Evolutionary conservation across 2,329 filamentous ascomycete species (phyloP).

Genomic region (Elsinoe fawcettii): DNA sequence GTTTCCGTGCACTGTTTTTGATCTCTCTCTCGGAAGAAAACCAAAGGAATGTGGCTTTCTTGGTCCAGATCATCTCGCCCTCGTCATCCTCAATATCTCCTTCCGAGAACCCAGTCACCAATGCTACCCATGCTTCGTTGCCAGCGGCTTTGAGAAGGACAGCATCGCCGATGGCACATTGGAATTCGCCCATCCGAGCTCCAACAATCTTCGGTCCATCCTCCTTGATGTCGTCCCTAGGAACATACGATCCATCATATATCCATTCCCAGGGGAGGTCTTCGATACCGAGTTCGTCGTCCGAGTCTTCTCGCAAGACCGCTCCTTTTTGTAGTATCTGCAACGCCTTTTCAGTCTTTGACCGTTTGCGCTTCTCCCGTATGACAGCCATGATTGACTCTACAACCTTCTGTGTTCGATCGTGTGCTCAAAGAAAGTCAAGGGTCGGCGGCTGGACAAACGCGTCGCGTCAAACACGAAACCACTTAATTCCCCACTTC

Average conservation of each 20-base stretch:
- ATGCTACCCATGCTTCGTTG: slow-evolving; percentile 85
- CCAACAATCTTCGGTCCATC: slow-evolving; percentile 55
- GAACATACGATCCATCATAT: slow-evolving; percentile 41
- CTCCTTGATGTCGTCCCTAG: slow-evolving; percentile 22
- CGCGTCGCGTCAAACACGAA: slow-evolving; percentile 7
- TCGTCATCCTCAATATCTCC: slow-evolving; percentile 59
- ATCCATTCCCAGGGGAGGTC: slow-evolving; percentile 47
- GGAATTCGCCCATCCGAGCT: slow-evolving; percentile 72
- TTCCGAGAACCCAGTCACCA: slow-evolving; percentile 75
- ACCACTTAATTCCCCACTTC: neutral
- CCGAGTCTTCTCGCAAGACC: slow-evolving; percentile 68
- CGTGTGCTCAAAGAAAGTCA: neutral
- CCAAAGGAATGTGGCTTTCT: slow-evolving; percentile 88
- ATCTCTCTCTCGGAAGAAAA: slow-evolving; percentile 90
- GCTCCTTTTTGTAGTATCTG: slow-evolving; percentile 51
- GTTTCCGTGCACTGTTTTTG: slow-evolving; percentile 71
- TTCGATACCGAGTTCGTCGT: slow-evolving; percentile 65
- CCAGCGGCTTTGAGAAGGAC: slow-evolving; percentile 84
- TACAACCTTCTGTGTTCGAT: neutral
- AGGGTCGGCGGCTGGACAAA: neutral
- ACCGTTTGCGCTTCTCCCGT: slow-evolving; percentile 29
- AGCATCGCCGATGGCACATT: slow-evolving; percentile 72
- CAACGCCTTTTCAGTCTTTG: slow-evolving; percentile 40
- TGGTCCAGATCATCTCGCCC: slow-evolving; percentile 40
- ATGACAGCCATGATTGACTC: neutral